A percentile compares a stretch with the other conserved stretches of the same genome.
phyloP scores from a whole-genome alignment of 306 rosid species.

The Citrullus mucosospermus region DNA sequence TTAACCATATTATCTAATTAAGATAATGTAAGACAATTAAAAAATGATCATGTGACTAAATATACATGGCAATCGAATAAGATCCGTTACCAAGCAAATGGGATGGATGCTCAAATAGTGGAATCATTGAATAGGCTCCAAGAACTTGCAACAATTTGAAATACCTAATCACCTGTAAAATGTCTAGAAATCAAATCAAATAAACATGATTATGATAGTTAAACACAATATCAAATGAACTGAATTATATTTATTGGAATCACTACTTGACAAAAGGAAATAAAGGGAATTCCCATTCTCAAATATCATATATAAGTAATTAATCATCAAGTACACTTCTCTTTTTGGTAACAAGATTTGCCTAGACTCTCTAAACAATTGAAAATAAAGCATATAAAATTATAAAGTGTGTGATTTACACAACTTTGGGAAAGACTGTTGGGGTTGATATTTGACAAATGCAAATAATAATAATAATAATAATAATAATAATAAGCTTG shows the following conservation, averaged over 20 bases:
- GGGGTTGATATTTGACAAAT: slow-evolving; percentile 23
- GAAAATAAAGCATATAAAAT: slow-evolving; percentile 4
- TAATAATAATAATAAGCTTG: not conserved
- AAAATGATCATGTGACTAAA: not conserved
- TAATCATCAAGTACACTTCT: not conserved
- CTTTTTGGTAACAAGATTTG: slow-evolving; percentile 19
- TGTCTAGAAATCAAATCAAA: not conserved
- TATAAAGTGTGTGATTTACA: slow-evolving; percentile 17
- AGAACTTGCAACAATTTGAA: not conserved
- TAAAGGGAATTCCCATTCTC: not conserved
- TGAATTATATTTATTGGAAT: not conserved
- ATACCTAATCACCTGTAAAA: not conserved
- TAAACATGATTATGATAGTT: not conserved
- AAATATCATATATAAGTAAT: slow-evolving; percentile 1
- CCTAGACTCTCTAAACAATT: slow-evolving; percentile 23
- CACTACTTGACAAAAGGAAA: not conserved
- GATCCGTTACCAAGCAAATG: not conserved
- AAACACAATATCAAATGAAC: not conserved
- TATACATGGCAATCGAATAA: not conserved
- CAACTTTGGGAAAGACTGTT: slow-evolving; percentile 14
- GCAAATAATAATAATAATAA: slow-evolving; percentile 11
- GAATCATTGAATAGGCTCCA: not conserved
- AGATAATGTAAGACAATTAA: not conserved
- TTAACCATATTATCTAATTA: not conserved
- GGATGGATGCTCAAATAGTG: not conserved